Conservation (phyloP, 768 basidiomycete species). For the Antrodiella citrinella region DNA sequence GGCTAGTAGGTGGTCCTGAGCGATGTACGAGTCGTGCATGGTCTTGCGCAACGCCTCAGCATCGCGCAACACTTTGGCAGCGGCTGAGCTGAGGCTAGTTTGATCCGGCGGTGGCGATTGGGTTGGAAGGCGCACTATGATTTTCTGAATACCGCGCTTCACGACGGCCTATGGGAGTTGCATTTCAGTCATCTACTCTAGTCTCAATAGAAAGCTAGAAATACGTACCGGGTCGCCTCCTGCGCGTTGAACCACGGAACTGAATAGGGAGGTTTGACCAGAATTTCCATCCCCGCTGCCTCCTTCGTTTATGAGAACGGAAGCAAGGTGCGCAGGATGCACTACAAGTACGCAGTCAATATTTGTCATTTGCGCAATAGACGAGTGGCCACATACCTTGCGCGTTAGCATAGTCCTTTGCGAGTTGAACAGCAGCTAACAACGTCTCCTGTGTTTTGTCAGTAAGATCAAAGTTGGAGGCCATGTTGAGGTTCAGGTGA, state of each 20-base stretch:
- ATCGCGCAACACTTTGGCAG: conserved; percentile 60
- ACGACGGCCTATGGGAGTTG: conserved; percentile 29
- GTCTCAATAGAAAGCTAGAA: background rate
- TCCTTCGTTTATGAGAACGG: conserved; percentile 70
- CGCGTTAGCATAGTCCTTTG: conserved; percentile 76
- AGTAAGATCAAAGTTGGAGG: conserved; percentile 70
- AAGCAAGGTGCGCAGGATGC: conserved; percentile 76
- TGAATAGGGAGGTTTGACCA: conserved; percentile 52
- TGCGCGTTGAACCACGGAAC: conserved; percentile 69
- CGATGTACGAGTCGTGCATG: conserved; percentile 87
- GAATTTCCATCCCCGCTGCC: conserved; percentile 28
- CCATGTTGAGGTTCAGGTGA: conserved; percentile 25
- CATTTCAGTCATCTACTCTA: too few species aligned
- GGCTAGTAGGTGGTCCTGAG: conserved; percentile 86
- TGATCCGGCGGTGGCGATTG: conserved; percentile 87
- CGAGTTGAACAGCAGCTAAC: conserved; percentile 65
- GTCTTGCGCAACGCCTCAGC: conserved; percentile 73
- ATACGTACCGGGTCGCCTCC: conserved; percentile 75
- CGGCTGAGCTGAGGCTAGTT: conserved; percentile 46
- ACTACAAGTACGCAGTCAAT: conserved; percentile 38
- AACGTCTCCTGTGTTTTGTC: conserved; percentile 73
- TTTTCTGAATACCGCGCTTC: conserved; percentile 63
- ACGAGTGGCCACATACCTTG: conserved; percentile 44
- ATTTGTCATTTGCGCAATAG: too few species aligned
- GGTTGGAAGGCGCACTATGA: conserved; percentile 73